Evolutionary conservation across 805 yeast genomes (phyloP), one percentile per base, ranked within the genome.

Genomic region (Nakazawaea laoshanensis): DNA sequence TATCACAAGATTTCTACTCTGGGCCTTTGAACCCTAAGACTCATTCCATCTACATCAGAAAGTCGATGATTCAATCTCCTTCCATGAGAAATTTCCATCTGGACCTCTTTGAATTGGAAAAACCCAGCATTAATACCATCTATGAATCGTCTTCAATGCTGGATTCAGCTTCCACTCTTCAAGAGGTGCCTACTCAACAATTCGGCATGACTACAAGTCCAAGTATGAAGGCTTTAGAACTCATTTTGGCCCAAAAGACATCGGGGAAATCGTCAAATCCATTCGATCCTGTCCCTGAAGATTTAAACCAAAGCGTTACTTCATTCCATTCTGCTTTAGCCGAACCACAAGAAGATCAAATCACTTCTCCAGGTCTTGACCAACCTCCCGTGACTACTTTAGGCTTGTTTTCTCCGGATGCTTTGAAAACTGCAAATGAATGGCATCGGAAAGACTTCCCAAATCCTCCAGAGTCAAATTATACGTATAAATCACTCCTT

Each of bases 161-260:
- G 11, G 15, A 15, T 8, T 30, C 29, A 3, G 20, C 24, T 8
- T 15, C 29, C n/a, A 29, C 32, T 6, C 24, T 13, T 7, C 24
- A 34, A 17, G 60, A 54, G 35, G 49, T 44, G 5, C 60, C 60
- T 15, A 55, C 60, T 7, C 40, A 29, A 17, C 42, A 40, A 22
- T 38, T 55, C 8, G 57, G 55, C 3, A 49, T 58, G 47, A 42
- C 50, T 2, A 51, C 47, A 23, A 56, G 62, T 38, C 64, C 64
- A 17, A 56, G 62, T 37, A 42, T 59, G 24, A 55, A 50, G 35
- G 55, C 57, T 4, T 37, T 59, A 22, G 54, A 51, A 29, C 53
- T 47, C 24, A 52, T 58, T 14, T 38, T 57, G 17, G 53, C 50
- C 20, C 40, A 42, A 19, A 56, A 55, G 32, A 42, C 48, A 11